Base-by-base conservation (phyloP, 192 early-diverging fungal species). In the Umbelopsis vinacea region DNA sequence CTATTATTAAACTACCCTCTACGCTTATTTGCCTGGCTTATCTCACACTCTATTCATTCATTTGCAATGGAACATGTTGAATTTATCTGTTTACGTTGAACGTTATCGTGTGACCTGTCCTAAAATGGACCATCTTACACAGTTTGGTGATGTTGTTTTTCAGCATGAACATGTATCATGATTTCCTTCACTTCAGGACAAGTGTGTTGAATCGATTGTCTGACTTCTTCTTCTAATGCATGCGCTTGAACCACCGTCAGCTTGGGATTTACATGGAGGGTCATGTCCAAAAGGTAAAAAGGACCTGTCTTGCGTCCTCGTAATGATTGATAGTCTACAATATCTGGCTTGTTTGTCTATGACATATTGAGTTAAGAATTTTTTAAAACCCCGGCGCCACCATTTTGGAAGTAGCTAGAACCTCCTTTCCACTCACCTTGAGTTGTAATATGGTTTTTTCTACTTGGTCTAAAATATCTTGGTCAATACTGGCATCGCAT, bases 221-320 rank as follows among this genome's bases (percentile, higher is more conserved):
- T 50, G 1, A 83, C 74, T 24, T 43, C 21, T 60, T 72, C 71
- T 53, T 79, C 73, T 17, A 86, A 55, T 19, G 74, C 60, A 78
- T 85, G 81, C 12, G 87, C 87, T 21, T 82, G 67, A 10, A 52
- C 63, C 29, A 89, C 82, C 3, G 71, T 81, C 22, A 89, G 68
- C 9, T 70, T 35, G 3, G 87, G 84, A 45, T 85, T 80, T 5
- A 88, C 78, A 35, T 83, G 84, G 8, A 89, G 57, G 8, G 81
- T 74, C 45, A 89, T 67, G 74, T 89, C 87, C 15, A 89, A 69
- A 33, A 88, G 74, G 52, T 77, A 33, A 70, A 86, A 84, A n/a
- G 87, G 88, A 23, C 89, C 89, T 38, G 79, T 78, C 63, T 87
- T 89, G 24, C 87, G 75, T 29, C 83, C 86, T 46, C 87, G 71